These are phyloP conservation scores for Hansenula sp. DNA, from an alignment of 1,139 yeast genomes.

Conservation along the genomic window DNA sequence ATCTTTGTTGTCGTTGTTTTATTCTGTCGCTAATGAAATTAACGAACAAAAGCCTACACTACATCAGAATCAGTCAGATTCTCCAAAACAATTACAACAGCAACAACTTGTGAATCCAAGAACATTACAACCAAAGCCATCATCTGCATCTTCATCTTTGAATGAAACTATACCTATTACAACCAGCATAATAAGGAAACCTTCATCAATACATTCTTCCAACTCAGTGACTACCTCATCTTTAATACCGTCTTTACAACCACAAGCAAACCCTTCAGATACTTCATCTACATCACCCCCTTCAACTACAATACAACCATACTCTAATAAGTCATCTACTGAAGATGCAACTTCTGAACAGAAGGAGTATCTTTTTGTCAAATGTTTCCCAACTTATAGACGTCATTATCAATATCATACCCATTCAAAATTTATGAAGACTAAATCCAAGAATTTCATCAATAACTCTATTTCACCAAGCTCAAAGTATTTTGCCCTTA, in stretches of 20 bases:
- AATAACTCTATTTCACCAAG: conserved; percentile 67
- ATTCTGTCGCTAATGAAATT: conserved; percentile 23
- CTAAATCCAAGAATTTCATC: conserved; percentile 46
- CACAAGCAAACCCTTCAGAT: conserved; percentile 3
- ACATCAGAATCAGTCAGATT: background rate
- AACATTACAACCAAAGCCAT: conserved; percentile 5
- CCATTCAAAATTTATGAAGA: conserved; percentile 47
- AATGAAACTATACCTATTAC: conserved; percentile 3
- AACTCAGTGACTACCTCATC: background rate
- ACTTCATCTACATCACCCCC: conserved; percentile 5
- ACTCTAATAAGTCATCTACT: background rate
- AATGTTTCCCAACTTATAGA: conserved; percentile 81
- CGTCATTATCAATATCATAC: conserved; percentile 63
- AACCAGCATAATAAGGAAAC: background rate
- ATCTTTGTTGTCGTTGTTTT: conserved; percentile 24
- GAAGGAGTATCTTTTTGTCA: conserved; percentile 60
- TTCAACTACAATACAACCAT: conserved; percentile 6
- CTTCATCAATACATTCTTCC: background rate
- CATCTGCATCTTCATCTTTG: background rate
- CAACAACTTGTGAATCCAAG: background rate
- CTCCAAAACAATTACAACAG: conserved; percentile 7
- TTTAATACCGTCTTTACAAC: conserved; percentile 5
- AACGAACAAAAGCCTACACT: conserved; percentile 17
- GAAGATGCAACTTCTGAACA: conserved; percentile 11
- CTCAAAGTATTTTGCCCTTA: conserved; percentile 56